Percentiles rank a stretch among this genome's conserved stretches.
Evolutionary conservation across 2,329 filamentous ascomycete genomes (phyloP).

Genomic region (Sclerotinia sclerotiorum): DNA sequence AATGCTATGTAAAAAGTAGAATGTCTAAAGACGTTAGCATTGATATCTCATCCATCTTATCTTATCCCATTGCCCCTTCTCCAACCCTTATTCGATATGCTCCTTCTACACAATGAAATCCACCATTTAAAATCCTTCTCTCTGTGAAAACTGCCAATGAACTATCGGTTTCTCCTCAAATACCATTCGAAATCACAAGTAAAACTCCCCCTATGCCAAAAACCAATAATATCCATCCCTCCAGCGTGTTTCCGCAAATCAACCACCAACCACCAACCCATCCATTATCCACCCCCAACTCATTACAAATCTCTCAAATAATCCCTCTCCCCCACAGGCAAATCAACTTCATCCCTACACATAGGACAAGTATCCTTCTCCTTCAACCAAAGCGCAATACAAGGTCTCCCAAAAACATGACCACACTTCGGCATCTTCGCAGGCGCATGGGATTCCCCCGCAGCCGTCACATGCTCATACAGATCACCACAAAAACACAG

Average conservation of each 20-base stretch:
- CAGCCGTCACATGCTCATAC: background rate
- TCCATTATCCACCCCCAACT: background rate
- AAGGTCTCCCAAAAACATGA: background rate
- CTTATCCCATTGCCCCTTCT: background rate
- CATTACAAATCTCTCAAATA: background rate
- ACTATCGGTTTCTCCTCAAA: too few relatives aligned
- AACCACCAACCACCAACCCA: too few relatives aligned
- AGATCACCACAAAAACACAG: background rate
- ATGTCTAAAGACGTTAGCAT: background rate
- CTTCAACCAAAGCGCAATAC: background rate
- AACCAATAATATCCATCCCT: too few relatives aligned
- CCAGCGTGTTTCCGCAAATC: too few relatives aligned
- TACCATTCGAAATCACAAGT: too few relatives aligned
- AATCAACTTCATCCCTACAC: background rate
- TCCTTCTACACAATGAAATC: too few relatives aligned
- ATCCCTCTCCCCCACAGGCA: background rate
- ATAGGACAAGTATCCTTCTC: background rate
- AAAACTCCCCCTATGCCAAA: too few relatives aligned
- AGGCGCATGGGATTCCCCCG: background rate
- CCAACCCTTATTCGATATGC: too few relatives aligned
- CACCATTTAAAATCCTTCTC: too few relatives aligned
- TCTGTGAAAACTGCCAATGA: too few relatives aligned
- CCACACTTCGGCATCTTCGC: background rate
- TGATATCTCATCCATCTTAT: background rate
- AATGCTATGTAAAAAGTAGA: too few relatives aligned